Evolutionary conservation across 441 rosid genomes (phyloP), one percentile per base, ranked within the genome.

Genomic region (Corymbia calophylla): DNA sequence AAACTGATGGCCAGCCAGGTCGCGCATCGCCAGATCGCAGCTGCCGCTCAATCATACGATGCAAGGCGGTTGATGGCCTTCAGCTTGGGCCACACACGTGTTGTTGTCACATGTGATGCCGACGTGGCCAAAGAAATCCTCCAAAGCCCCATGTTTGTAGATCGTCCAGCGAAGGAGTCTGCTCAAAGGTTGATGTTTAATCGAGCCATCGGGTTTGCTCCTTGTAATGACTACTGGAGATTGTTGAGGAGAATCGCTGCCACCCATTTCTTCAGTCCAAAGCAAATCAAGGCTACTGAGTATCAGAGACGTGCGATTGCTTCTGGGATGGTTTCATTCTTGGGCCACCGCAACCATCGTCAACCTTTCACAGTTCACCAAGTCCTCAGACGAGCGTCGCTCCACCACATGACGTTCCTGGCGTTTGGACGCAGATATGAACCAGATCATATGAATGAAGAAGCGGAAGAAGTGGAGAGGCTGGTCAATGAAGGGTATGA

Each of bases 201-300:
- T 56, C 90, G 98, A 90, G 98, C 99, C 31, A 97, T 97, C 58
- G 99, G 98, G n/a, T 97, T 97, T 89, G 98, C 98, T 86, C 97
- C 98, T 68, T 93, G 93, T 23, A 97, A 97, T 49, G 92, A 91
- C 29, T 96, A 97, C 91, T 96, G 99, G 99, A 94, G 98, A 91
- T 91, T 94, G n/a, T 91, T 96, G 0, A 92, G 99, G 89, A 93
- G 94, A 89, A 94, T 97, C 88, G 94, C 98, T 2, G 92, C 98
- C 4, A 91, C 93, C 48, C 98, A 95, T 91, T 94, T 97, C 73
- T 97, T 97, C 87, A 92, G 91, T 85, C 97, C 98, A 1, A 96
- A 94, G 53, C 99, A 96, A 92, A 94, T 97, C 92, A 93, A 92
- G 91, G 93, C 92, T 25, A 89, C 96, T 1, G 96, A 93, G 92